Conservation (phyloP, 768 basidiomycete species). For the Clavulina sp. region DNA sequence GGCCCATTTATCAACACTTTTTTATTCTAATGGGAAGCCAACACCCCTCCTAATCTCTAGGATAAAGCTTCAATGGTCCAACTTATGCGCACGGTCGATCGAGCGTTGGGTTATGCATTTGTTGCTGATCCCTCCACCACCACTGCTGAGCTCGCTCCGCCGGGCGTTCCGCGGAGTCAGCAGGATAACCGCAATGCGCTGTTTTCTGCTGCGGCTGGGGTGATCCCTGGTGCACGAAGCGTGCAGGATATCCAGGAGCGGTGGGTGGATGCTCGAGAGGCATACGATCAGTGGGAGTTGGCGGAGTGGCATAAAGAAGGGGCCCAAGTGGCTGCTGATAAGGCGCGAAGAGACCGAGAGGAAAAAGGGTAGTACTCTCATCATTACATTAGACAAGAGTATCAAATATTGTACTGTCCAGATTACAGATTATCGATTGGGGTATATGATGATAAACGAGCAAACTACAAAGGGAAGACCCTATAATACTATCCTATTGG, state of each 20-base stretch:
- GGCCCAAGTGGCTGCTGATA: slow-evolving; percentile 12
- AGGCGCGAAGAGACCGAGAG: background rate
- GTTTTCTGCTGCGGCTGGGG: slow-evolving; percentile 35
- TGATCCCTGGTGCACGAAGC: slow-evolving; percentile 16
- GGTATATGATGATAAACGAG: too few relatives aligned
- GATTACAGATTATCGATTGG: too few relatives aligned
- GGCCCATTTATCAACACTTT: slow-evolving; percentile 5
- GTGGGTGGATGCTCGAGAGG: slow-evolving; percentile 76
- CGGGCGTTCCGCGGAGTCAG: slow-evolving; percentile 18
- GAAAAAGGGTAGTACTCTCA: background rate
- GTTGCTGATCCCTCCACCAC: slow-evolving; percentile 24
- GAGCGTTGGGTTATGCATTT: slow-evolving; percentile 83
- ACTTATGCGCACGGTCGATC: slow-evolving; percentile 67
- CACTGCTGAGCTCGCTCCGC: slow-evolving; percentile 17
- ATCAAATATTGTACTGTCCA: too few relatives aligned
- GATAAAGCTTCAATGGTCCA: slow-evolving; percentile 93
- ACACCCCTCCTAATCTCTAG: slow-evolving; percentile 20
- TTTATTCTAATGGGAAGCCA: background rate
- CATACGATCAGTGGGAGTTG: slow-evolving; percentile 68
- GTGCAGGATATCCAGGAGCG: slow-evolving; percentile 77
- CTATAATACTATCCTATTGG: too few relatives aligned
- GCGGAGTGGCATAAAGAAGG: slow-evolving; percentile 63
- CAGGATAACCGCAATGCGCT: slow-evolving; percentile 47
- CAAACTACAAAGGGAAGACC: too few relatives aligned
- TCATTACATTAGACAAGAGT: too few relatives aligned